Conservation (phyloP, 1,139 yeast genomes). For the Diutina pseudorugosa region DNA sequence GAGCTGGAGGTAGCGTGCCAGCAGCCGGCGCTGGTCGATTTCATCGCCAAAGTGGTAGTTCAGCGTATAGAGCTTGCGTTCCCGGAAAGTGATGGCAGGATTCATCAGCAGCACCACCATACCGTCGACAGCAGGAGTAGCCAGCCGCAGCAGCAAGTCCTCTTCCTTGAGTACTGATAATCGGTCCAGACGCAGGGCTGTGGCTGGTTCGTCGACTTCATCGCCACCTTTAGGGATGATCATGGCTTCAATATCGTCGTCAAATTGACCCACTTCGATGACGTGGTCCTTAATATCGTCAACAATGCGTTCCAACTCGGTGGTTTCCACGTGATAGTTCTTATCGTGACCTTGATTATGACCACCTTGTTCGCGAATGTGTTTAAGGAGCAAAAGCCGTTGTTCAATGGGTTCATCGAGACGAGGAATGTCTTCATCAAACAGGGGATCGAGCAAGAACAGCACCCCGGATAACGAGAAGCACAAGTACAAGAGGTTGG, state of each 20-base stretch:
- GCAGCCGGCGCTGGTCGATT: conserved; percentile 29
- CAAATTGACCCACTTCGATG: conserved; percentile 5
- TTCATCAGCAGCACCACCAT: conserved; percentile 31
- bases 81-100: conserved; percentile 44
- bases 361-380: conserved; percentile 15
- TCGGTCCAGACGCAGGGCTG: neutral
- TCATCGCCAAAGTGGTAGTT: conserved; percentile 46
- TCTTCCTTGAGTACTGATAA: neutral
- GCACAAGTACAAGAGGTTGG: conserved; percentile 44
- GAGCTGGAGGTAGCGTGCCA: conserved; percentile 43
- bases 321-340: conserved; percentile 1
- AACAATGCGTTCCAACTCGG: conserved; percentile 24
- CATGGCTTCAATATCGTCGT: conserved; percentile 4
- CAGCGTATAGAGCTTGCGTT: conserved; percentile 46
- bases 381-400: conserved; percentile 20
- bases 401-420: conserved; percentile 25
- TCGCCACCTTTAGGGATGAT: neutral
- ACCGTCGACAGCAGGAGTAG: conserved; percentile 31
- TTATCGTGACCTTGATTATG: neutral
- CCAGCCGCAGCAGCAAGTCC: conserved; percentile 7
- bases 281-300: conserved; percentile 22
- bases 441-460: conserved; percentile 59
- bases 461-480: conserved; percentile 67
- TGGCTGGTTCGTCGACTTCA: neutral
- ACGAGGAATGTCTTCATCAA: conserved; percentile 33